Percentiles rank a stretch among this genome's conserved stretches.
phyloP scores from a whole-genome alignment of 2,329 filamentous ascomycete species.

The Hypoxylon sp. region DNA sequence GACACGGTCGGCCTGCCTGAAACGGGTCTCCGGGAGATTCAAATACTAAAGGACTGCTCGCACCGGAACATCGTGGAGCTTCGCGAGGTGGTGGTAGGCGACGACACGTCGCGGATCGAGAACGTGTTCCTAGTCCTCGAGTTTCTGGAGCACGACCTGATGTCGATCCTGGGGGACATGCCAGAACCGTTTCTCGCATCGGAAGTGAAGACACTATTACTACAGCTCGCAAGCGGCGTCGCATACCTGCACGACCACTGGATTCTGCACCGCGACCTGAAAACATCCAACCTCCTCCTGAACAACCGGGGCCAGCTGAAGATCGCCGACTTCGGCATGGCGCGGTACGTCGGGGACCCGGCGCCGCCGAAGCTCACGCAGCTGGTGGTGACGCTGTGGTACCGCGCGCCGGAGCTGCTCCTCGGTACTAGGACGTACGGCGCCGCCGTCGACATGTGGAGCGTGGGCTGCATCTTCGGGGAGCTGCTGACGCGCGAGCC shows the following conservation, averaged over 20 bases:
- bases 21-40: slow-evolving; percentile 91
- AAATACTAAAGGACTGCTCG: slow-evolving; percentile 81
- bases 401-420: slow-evolving; percentile 88
- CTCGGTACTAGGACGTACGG: slow-evolving; percentile 82
- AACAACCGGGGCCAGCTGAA: slow-evolving; percentile 95
- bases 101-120: slow-evolving; percentile 50
- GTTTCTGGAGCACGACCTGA: slow-evolving; percentile 96
- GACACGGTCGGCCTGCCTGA: slow-evolving; percentile 84
- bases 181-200: slow-evolving; percentile 90
- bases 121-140: slow-evolving; percentile 95
- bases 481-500: slow-evolving; percentile 87
- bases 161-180: slow-evolving; percentile 93
- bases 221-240: slow-evolving; percentile 82
- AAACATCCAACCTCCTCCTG: slow-evolving; percentile 92
- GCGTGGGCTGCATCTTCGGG: slow-evolving; percentile 92
- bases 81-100: slow-evolving; percentile 82
- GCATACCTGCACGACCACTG: slow-evolving; percentile 87
- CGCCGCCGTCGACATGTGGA: slow-evolving; percentile 90
- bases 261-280: slow-evolving; percentile 94
- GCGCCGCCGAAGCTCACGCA: slow-evolving; percentile 79
- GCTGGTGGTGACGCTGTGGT: slow-evolving; percentile 97
- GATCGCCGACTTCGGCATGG: slow-evolving; percentile 98
- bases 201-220: slow-evolving; percentile 88
- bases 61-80: slow-evolving; percentile 86
- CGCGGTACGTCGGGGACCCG: slow-evolving; percentile 84